phyloP scores from a whole-genome alignment of 805 yeast species.

The Blastobotrys muscicola region DNA sequence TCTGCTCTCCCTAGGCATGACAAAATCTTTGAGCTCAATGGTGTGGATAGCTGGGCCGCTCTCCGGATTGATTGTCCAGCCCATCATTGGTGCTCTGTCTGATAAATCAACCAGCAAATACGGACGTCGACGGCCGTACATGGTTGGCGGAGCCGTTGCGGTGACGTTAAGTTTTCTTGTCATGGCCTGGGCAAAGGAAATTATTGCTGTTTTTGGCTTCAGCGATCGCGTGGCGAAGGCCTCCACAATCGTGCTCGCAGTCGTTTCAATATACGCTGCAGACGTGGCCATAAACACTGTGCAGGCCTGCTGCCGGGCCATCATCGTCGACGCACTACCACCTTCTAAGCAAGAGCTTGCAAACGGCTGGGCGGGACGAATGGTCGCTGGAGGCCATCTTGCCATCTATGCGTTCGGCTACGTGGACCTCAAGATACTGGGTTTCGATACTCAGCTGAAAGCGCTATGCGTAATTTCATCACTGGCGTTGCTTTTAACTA shows the following conservation, averaged over 20 bases:
- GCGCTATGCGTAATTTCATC: conserved; percentile 38
- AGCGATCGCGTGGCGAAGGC: conserved; percentile 11
- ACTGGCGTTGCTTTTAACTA: conserved; percentile 32
- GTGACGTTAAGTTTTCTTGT: conserved; percentile 38
- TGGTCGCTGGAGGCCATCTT: conserved; percentile 53
- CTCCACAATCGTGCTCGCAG: conserved; percentile 35
- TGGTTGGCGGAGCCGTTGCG: conserved; percentile 43
- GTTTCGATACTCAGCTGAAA: conserved; percentile 41
- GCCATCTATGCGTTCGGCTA: conserved; percentile 48
- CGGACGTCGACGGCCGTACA: conserved; percentile 52
- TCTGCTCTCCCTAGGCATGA: conserved; percentile 46
- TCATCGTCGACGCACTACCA: conserved; percentile 53
- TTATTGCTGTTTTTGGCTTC: conserved; percentile 26
- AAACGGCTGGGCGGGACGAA: conserved; percentile 61
- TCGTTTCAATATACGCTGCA: conserved; percentile 41
- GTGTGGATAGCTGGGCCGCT: conserved; percentile 67
- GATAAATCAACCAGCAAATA: conserved; percentile 30
- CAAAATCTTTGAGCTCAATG: conserved; percentile 45
- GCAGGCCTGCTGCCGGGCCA: conserved; percentile 56
- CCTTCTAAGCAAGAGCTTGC: conserved; percentile 47
- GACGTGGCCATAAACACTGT: conserved; percentile 54
- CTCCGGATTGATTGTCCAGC: conserved; percentile 56
- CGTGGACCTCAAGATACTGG: conserved; percentile 30
- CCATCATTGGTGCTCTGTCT: conserved; percentile 49
- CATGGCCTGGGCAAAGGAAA: conserved; percentile 37